A percentile compares a stretch with the other conserved stretches of the same genome.
These are phyloP conservation scores for Apiotrichum mycotoxinovorans DNA, from an alignment of 1,284 basidiomycete species.

Conservation along the genomic window DNA sequence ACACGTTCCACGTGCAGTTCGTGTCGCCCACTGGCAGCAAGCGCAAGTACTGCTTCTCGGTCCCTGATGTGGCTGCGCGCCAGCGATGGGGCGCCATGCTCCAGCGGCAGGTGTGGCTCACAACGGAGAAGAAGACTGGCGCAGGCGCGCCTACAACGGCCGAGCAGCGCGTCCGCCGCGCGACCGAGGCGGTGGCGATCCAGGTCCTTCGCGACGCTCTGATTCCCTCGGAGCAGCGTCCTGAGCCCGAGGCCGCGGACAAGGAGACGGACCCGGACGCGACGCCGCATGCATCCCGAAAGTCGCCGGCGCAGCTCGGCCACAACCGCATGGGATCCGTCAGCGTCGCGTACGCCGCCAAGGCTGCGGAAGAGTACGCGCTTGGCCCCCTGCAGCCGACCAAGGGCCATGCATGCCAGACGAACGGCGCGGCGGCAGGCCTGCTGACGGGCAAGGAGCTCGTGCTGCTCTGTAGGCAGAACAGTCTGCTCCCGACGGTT, in stretches of 20 bases:
- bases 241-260: no score
- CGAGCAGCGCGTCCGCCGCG: slow-evolving; percentile 49
- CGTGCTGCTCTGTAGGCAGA: slow-evolving; percentile 48
- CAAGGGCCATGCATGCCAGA: slow-evolving; percentile 1
- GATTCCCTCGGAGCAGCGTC: slow-evolving; percentile 50
- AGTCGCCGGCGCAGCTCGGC: neutral
- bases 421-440: neutral
- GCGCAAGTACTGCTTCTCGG: slow-evolving; percentile 88
- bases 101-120: slow-evolving; percentile 66
- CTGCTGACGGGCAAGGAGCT: slow-evolving; percentile 48
- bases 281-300: neutral
- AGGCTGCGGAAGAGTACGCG: slow-evolving; percentile 18
- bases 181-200: slow-evolving; percentile 69
- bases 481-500: slow-evolving; percentile 44
- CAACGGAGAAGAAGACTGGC: slow-evolving; percentile 60
- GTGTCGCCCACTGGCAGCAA: slow-evolving; percentile 63
- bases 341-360: slow-evolving; percentile 24
- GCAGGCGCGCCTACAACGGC: slow-evolving; percentile 9
- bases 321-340: slow-evolving; percentile 14
- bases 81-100: slow-evolving; percentile 71
- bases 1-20: slow-evolving; percentile 88
- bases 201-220: slow-evolving; percentile 78
- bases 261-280: neutral
- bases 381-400: slow-evolving; percentile 28
- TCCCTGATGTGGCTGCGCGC: slow-evolving; percentile 68